Base-by-base conservation (phyloP, 73 alveolate genomes). In the Paramecium caudatum region DNA sequence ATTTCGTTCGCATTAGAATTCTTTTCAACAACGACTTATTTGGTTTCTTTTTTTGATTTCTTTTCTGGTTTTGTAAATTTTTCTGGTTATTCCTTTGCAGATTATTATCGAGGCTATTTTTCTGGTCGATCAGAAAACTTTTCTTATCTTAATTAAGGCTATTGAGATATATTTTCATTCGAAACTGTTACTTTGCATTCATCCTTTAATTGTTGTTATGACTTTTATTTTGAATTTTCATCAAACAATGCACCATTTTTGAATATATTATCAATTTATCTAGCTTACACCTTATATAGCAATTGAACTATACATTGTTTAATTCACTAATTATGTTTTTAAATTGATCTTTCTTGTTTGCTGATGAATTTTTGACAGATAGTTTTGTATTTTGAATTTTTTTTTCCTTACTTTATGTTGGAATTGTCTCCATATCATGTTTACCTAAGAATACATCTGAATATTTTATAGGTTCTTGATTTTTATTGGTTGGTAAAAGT, bases 391-490 rank as follows among this genome's bases (percentile, higher is more conserved):
- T 55, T 55, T 55, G 41, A 55, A 55, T 27, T 55, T 23, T 55
- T 9, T 27, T 55, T 49, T 49, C 70, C 80, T 55, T 23, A 3
- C 30, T 25, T 55, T 27, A 19, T 55, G 30, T 27, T 55, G 23
- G 12, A 5, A 37, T 9, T 19, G 12, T 43, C 1, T 21, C 45
- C 23, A 23, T 21, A 0, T 55, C 41, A 55, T 55, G 43, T 4
- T 55, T 55, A 10, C 80, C 80, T 27, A 55, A 7, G n/a, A 55
- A 55, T 0, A 55, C 30, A 27, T 55, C 80, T 27, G 80, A 55
- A 55, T 55, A 55, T 55, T 55, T 55, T 0, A 55, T 55, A 10
- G 41, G 5, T 55, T 55, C 80, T 55, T 55, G n/a, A 0, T 13
- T 55, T 25, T 10, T 55, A 27, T 37, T 55, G 30, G 23, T 55